Evolutionary conservation across 176 grass and related monocot species (phyloP), one percentile per base, ranked within the genome.

Genomic region (Leersia perrieri): DNA sequence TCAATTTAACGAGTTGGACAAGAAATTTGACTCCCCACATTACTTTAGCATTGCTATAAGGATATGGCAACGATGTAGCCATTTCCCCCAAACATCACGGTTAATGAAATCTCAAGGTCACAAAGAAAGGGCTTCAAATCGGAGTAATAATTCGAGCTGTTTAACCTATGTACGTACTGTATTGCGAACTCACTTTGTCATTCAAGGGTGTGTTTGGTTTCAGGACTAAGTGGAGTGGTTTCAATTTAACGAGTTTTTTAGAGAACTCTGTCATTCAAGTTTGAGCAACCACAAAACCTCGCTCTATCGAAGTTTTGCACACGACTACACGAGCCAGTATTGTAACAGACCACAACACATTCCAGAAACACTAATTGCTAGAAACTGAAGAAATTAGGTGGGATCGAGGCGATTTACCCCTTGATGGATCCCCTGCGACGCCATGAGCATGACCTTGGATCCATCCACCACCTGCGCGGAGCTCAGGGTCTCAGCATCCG

Each of bases 391-490:
- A 60, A 8, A 49, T 74, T 69, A 30, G 33, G 27, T 81, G 31
- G 31, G 68, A 84, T 73, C 22, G 20, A 25, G 51, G 33, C 25
- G 35, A 87, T 31, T 83, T 94, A 98, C 95, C 84, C 95, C 95
- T 75, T 98, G 95, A 87, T 98, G 95, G 40, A 98, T 88, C 36
- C 95, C 95, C 81, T 92, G 90, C 63, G 90, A 85, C 9, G 95
- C 95, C 70, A 98, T 90, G 40, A 98, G 73, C 95, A 98, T 98
- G 33, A 98, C 69, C 80, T 98, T 98, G 63, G 92, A 92, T 82
- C 95, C 88, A 68, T 87, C 60, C 4, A 33, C 81, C 58, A 98
- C 73, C 73, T 87, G 80, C 77, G 90, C 64, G 74, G 88, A 94
- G 57, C 73, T 91, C 79, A 98, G 69, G 47, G 70, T 83, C 16